These are phyloP conservation scores for Talinum fruticosum DNA, from an alignment of 148 eudicot species.

Conservation along the genomic window DNA sequence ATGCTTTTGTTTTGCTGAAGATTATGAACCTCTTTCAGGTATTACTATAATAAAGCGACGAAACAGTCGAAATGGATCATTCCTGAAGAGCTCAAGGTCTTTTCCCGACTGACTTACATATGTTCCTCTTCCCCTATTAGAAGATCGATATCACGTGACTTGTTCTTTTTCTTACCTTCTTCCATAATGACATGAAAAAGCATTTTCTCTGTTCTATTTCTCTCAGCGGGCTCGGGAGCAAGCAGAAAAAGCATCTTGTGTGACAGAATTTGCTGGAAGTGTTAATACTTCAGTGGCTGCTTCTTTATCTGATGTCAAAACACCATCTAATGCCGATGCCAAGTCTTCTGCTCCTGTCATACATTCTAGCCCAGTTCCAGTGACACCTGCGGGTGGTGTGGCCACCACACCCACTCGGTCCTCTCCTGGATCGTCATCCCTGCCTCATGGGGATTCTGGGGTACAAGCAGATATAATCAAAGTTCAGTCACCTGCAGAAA, in stretches of 20 bases:
- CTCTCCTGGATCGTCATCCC: constrained; percentile 21
- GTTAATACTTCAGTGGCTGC: constrained; percentile 34
- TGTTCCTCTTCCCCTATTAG: background rate
- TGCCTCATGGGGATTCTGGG: constrained; percentile 31
- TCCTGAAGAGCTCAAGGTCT: constrained; percentile 90
- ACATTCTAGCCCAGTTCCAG: constrained; percentile 45
- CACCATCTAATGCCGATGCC: constrained; percentile 31
- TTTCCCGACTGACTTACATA: constrained; percentile 3
- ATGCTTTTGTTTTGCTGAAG: background rate
- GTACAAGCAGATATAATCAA: constrained; percentile 31
- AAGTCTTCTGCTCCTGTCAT: constrained; percentile 28
- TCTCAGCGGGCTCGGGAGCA: constrained; percentile 75
- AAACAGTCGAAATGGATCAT: constrained; percentile 86
- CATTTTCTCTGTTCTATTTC: constrained; percentile 18
- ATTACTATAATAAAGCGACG: constrained; percentile 71
- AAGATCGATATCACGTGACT: background rate
- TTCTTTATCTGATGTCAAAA: constrained; percentile 32
- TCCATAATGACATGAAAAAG: background rate
- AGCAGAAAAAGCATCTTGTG: constrained; percentile 35
- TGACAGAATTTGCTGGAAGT: constrained; percentile 30
- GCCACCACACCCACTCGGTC: background rate
- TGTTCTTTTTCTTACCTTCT: background rate
- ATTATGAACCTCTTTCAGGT: constrained; percentile 43
- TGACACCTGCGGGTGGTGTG: constrained; percentile 27
- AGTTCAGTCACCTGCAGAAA: constrained; percentile 34